Conservation (phyloP, 176 grass and related monocot species). For the Oryza meridionalis region DNA sequence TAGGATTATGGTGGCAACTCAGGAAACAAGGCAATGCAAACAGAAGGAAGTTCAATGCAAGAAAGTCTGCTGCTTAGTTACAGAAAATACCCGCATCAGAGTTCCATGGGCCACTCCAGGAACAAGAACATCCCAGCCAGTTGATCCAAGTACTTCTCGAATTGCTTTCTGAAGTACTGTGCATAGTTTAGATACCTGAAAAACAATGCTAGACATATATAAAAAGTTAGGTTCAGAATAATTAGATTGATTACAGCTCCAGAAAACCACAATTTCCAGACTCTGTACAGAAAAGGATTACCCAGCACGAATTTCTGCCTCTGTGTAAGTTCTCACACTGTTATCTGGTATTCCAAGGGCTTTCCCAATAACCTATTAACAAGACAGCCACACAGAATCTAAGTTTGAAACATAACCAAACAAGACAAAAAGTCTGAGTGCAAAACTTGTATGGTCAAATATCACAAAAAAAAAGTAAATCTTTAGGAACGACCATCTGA, state of each 20-base stretch:
- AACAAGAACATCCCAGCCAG: conserved; percentile 94
- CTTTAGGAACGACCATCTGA: no score
- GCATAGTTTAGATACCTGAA: conserved; percentile 95
- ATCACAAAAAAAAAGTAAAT: conserved; percentile 21
- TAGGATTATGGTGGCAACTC: background rate
- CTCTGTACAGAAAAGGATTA: conserved; percentile 44
- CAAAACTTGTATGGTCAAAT: background rate
- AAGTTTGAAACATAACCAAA: background rate
- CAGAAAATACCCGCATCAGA: conserved; percentile 66
- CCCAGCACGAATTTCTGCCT: conserved; percentile 98
- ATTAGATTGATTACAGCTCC: conserved; percentile 19
- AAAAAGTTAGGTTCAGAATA: conserved; percentile 46
- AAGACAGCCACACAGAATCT: conserved; percentile 19
- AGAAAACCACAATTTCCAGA: background rate
- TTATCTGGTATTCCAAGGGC: conserved; percentile 93
- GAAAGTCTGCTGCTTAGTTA: background rate
- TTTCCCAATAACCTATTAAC: conserved; percentile 75
- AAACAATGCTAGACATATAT: conserved; percentile 71
- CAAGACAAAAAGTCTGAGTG: conserved; percentile 1
- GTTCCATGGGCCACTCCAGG: conserved; percentile 80
- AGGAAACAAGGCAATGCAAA: conserved; percentile 9
- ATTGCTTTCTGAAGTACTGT: conserved; percentile 77
- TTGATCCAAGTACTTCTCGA: conserved; percentile 66
- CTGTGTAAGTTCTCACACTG: conserved; percentile 87
- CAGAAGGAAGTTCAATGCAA: background rate